phyloP scores from a whole-genome alignment of 2,329 filamentous ascomycete species.

The Xylaria sp. region DNA sequence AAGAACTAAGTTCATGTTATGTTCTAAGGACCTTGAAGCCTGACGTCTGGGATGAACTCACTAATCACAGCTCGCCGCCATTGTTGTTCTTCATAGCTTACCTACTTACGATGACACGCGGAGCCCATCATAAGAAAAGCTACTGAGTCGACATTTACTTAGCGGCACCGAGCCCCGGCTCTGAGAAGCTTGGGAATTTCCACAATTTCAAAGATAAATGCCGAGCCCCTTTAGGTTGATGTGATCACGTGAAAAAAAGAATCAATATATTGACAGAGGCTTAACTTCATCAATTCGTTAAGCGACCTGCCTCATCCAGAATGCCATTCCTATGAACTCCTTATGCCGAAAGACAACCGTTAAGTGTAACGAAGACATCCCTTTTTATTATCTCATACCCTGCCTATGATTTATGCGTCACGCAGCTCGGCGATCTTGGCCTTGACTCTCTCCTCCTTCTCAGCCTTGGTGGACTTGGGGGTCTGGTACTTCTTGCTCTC shows the following conservation, averaged over 20 bases:
- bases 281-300: slow-evolving; percentile 49
- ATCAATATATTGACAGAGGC: slow-evolving; percentile 38
- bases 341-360: slow-evolving; percentile 49
- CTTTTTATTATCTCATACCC: slow-evolving; percentile 38
- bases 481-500: slow-evolving; percentile 91
- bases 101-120: neutral
- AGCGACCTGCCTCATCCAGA: slow-evolving; percentile 39
- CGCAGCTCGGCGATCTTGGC: slow-evolving; percentile 89
- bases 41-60: neutral
- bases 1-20: neutral
- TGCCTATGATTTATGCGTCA: slow-evolving; percentile 56
- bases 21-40: neutral
- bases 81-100: neutral
- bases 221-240: too few species aligned
- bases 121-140: neutral
- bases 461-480: slow-evolving; percentile 80
- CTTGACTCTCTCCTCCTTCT: slow-evolving; percentile 87
- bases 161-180: neutral
- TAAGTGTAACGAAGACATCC: slow-evolving; percentile 44
- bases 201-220: neutral
- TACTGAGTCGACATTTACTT: neutral
- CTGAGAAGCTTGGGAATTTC: neutral
- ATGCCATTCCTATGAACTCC: slow-evolving; percentile 50
- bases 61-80: neutral
- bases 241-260: slow-evolving; percentile 29